phyloP scores from a whole-genome alignment of 345 rosid species.

The Syzygium oleosum region DNA sequence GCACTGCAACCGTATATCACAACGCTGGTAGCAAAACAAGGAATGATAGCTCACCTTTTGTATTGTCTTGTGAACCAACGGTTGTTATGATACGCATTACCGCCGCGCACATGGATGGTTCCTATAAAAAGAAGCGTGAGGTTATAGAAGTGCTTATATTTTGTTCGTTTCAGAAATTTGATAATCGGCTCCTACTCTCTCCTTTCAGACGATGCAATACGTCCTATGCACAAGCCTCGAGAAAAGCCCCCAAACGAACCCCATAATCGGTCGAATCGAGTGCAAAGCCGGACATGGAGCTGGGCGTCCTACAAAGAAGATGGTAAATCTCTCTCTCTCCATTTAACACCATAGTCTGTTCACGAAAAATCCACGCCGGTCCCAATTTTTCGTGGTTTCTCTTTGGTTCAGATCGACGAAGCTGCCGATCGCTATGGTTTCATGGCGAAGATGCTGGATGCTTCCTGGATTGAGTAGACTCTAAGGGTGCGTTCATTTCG shows the following conservation, averaged over 20 bases:
- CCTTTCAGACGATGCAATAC: conserved; percentile 74
- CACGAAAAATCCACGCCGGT: neutral
- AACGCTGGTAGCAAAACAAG: neutral
- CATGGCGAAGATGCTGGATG: conserved; percentile 74
- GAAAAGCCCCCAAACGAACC: conserved; percentile 80
- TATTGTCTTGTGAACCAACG: neutral
- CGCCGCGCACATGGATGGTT: neutral
- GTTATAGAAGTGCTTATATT: neutral
- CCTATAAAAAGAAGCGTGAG: neutral
- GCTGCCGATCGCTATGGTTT: conserved; percentile 77
- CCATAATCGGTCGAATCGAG: conserved; percentile 77
- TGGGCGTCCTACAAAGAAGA: conserved; percentile 81
- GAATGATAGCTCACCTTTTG: neutral
- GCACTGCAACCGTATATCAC: neutral
- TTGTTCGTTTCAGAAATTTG: neutral
- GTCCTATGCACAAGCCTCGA: conserved; percentile 59
- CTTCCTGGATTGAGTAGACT: conserved; percentile 56
- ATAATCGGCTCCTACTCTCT: neutral
- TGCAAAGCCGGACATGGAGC: conserved; percentile 94
- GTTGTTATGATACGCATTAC: neutral
- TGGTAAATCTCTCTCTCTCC: conserved; percentile 9
- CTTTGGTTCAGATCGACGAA: conserved; percentile 58
- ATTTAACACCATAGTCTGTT: neutral
- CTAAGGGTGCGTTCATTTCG: too few species aligned
- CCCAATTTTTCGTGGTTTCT: neutral